Conservation (phyloP, 148 eudicot genomes). For the Chenopodium album region DNA sequence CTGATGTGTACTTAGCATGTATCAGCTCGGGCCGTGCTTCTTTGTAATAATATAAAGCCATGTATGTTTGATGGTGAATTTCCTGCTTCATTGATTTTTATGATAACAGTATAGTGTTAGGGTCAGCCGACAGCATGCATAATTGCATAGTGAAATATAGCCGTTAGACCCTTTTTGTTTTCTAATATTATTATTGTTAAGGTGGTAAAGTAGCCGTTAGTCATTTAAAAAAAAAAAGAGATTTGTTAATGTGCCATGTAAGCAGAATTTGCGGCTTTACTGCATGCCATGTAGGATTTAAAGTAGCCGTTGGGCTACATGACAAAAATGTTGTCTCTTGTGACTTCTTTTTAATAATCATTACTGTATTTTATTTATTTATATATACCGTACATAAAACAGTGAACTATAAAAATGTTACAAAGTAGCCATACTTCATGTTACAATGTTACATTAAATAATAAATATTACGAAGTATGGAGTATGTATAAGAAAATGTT, state of each 20-base stretch:
- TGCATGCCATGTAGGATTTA: not conserved
- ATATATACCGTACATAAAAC: not conserved
- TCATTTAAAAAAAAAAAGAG: not conserved
- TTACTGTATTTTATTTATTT: not conserved
- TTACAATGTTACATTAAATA: no score
- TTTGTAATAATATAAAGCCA: conserved; percentile 17
- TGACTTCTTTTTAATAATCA: not conserved
- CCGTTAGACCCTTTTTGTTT: not conserved
- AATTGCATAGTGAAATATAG: conserved; percentile 6
- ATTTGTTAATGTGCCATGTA: not conserved
- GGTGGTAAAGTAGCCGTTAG: conserved; percentile 27
- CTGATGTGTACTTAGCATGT: not conserved
- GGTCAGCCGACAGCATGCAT: not conserved
- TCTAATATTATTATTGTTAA: no score
- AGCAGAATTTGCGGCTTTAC: not conserved
- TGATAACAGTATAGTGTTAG: not conserved
- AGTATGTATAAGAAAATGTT: no score
- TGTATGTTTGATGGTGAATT: not conserved
- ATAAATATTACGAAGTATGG: no score
- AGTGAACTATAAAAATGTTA: not conserved
- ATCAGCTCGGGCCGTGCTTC: not conserved
- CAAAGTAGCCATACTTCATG: no score
- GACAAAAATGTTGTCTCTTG: not conserved
- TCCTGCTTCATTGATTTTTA: not conserved
- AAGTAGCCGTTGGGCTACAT: not conserved